Percentiles rank a stretch among this genome's conserved stretches.
Evolutionary conservation across 805 yeast species (phyloP).

Genomic region (Cyberlindnera suaveolens): DNA sequence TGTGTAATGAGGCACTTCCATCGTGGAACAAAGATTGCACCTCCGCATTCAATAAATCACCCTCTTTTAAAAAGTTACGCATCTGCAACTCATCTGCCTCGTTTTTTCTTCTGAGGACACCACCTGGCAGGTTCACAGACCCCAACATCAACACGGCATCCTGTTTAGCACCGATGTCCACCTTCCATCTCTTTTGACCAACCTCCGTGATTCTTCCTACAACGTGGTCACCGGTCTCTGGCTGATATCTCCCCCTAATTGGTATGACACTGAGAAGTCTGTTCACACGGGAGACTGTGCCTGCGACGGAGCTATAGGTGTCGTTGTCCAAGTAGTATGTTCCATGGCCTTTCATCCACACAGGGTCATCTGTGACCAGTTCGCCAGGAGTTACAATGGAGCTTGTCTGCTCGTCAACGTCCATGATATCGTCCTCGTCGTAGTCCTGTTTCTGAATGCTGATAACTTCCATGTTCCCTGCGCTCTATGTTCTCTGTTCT

Average conservation of each 20-base stretch:
- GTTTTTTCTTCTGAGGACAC: slow-evolving; percentile 86
- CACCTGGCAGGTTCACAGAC: slow-evolving; percentile 95
- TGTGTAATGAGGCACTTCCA: slow-evolving; percentile 91
- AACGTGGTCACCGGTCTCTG: slow-evolving; percentile 95
- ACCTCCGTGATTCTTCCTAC: slow-evolving; percentile 94
- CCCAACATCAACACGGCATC: slow-evolving; percentile 92
- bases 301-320: slow-evolving; percentile 90
- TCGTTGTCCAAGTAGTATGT: slow-evolving; percentile 72
- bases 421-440: slow-evolving; percentile 20
- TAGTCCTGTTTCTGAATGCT: slow-evolving; percentile 14
- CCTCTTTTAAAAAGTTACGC: slow-evolving; percentile 92
- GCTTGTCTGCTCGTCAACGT: slow-evolving; percentile 24
- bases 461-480: slow-evolving; percentile 11
- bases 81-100: slow-evolving; percentile 95
- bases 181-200: slow-evolving; percentile 92
- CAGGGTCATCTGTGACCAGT: slow-evolving; percentile 87
- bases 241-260: slow-evolving; percentile 78
- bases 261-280: slow-evolving; percentile 82
- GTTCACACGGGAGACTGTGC: slow-evolving; percentile 80
- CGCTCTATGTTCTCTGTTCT: background rate
- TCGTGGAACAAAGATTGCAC: slow-evolving; percentile 85
- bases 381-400: slow-evolving; percentile 91
- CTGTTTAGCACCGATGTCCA: slow-evolving; percentile 91
- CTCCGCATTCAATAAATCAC: slow-evolving; percentile 92
- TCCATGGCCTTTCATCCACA: slow-evolving; percentile 99